phyloP scores from a whole-genome alignment of 1,284 basidiomycete species.

The Ceraceosorus bombacis region DNA sequence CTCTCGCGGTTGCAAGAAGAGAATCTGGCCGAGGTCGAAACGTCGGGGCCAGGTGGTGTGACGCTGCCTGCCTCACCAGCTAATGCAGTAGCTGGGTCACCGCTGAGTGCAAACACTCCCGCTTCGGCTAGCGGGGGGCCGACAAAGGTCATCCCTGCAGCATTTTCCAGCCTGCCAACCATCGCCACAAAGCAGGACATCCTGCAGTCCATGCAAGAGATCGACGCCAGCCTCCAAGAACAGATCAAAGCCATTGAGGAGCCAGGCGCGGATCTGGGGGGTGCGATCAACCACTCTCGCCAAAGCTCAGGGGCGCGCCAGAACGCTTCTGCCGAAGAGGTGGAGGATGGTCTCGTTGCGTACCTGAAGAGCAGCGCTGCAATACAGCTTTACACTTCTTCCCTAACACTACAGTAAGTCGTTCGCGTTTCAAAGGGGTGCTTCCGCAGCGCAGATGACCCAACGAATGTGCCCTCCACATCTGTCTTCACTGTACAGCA shows the following conservation, averaged over 20 bases:
- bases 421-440: no score
- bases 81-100: neutral
- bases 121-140: constrained; percentile 1
- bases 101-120: neutral
- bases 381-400: constrained; percentile 40
- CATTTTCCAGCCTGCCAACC: constrained; percentile 24
- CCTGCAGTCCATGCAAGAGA: constrained; percentile 35
- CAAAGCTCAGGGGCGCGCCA: neutral
- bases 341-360: constrained; percentile 34
- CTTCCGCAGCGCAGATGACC: no score
- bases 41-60: no score
- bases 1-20: constrained; percentile 23
- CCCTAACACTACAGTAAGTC: constrained; percentile 28
- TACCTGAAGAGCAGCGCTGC: constrained; percentile 30
- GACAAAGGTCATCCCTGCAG: constrained; percentile 9
- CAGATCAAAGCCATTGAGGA: constrained; percentile 29
- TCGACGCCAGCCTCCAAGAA: constrained; percentile 32
- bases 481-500: neutral
- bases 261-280: constrained; percentile 17
- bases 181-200: constrained; percentile 31
- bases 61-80: neutral
- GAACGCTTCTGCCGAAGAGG: constrained; percentile 13
- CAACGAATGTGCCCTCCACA: no score
- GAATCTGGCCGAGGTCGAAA: neutral
- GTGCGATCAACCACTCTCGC: constrained; percentile 8